Conservation (phyloP, 306 rosid species). For the Lathyrus oleraceus region DNA sequence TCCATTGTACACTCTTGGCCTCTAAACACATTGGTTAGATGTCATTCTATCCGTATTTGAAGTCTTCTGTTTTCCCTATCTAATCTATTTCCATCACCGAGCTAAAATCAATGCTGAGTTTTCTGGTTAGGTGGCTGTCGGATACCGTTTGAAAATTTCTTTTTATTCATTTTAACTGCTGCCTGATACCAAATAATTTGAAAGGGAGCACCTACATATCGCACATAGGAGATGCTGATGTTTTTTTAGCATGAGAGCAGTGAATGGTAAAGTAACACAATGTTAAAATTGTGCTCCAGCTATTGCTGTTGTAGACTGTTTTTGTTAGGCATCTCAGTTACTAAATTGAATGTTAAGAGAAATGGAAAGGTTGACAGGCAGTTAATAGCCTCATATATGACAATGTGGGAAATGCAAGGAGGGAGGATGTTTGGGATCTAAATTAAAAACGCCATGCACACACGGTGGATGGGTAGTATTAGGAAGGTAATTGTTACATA, state of each 20-base stretch:
- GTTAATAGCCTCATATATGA: not conserved
- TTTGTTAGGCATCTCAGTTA: constrained; percentile 4
- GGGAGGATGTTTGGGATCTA: constrained; percentile 11
- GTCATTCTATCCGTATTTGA: not conserved
- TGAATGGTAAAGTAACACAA: not conserved
- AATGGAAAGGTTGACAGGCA: not conserved
- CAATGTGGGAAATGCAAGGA: constrained; percentile 12
- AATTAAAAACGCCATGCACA: not conserved
- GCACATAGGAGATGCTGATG: not conserved
- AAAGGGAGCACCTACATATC: not conserved
- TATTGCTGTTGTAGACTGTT: not conserved
- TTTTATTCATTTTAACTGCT: not conserved
- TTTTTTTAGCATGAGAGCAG: not conserved
- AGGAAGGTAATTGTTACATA: not conserved
- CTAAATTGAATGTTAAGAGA: not conserved
- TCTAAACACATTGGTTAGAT: not conserved
- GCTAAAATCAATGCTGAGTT: constrained; percentile 1
- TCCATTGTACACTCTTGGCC: not conserved
- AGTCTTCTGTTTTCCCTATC: not conserved
- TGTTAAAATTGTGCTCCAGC: not conserved
- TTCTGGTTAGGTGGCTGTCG: constrained; percentile 5
- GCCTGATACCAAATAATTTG: not conserved
- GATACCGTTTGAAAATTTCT: not conserved
- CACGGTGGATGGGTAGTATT: not conserved
- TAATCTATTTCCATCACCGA: not conserved